Base-by-base conservation (phyloP, 2,329 filamentous ascomycete genomes). In the Lachnellula hyalina region DNA sequence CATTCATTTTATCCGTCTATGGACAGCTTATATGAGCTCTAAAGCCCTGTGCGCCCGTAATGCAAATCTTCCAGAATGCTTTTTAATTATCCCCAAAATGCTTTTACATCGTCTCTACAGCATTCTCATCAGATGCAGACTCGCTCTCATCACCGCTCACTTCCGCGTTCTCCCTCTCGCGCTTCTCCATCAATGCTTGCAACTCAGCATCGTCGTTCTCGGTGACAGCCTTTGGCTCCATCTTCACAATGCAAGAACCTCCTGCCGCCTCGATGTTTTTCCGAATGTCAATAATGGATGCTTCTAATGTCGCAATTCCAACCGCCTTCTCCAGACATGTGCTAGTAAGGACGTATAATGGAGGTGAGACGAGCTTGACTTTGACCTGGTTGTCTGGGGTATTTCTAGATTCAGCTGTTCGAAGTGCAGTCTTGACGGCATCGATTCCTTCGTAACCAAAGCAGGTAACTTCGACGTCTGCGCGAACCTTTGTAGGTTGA, bases 191-290 rank as follows among this genome's bases (percentile, higher is more conserved):
- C 62, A 99, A 82, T 51, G 93, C 94, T 73, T 96, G 91, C 63
- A 99, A 80, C 75, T 96, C 92, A 25, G 93, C 94, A 70, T 99
- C 94, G 68, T 99, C 95, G 73, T 91, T 95, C 81, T 97, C 95
- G 1, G 94, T 99, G 59, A 99, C 94, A 4, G 95, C 94, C 85
- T 97, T 97, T 64, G 94, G 94, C 68, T 94, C 92, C 94, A 99
- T 99, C 84, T 95, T 96, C 66, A 96, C 87, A 44, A 86, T 82
- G 69, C 93, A 87, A 69, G 84, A 85, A 58, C 94, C 94, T 52
- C 89, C 89, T 0, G 88, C 82, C 46, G 74, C 78, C 70, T 85
- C 83, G 70, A 99, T 99, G 72, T 81, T 91, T 68, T 77, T 81
- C 66, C 87, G 82, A 67, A 99, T 92, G 66, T 92, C 89, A 67